Conservation (phyloP, 805 yeast species). For the Barnettozyma pratensis region DNA sequence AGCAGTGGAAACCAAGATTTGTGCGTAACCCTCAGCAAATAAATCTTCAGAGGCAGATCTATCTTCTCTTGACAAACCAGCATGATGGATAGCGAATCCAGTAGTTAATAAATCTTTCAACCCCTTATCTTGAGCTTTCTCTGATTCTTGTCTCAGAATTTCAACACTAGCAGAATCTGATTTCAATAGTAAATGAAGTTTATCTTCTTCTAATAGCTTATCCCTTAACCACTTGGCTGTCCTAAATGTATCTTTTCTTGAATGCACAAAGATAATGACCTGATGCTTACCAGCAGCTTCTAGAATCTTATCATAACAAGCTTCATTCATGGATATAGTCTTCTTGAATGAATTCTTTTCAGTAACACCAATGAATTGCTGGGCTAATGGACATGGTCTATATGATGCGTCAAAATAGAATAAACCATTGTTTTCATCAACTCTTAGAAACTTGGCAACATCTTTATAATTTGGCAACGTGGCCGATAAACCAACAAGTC, state of each 20-base stretch:
- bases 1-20: conserved; percentile 83
- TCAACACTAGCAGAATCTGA: conserved; percentile 49
- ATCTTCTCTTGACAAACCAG: conserved; percentile 73
- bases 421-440: conserved; percentile 51
- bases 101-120: conserved; percentile 55
- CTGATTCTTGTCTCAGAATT: conserved; percentile 60
- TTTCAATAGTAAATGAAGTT: conserved; percentile 38
- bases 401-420: conserved; percentile 79
- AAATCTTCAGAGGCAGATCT: conserved; percentile 77
- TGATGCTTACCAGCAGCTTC: conserved; percentile 70
- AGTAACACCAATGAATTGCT: conserved; percentile 82
- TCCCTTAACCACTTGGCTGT: conserved; percentile 74
- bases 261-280: conserved; percentile 86
- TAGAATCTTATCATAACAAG: conserved; percentile 74
- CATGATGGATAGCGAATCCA: conserved; percentile 91
- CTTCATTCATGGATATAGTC: conserved; percentile 80
- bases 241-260: conserved; percentile 83
- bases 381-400: conserved; percentile 91
- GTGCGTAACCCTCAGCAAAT: conserved; percentile 84
- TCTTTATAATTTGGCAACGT: conserved; percentile 86
- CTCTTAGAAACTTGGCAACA: conserved; percentile 77
- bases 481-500: conserved; percentile 87
- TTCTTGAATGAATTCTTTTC: conserved; percentile 77
- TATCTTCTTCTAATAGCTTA: conserved; percentile 51
- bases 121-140: conserved; percentile 44